Evolutionary conservation across 83 land plant genomes (phyloP), one percentile per base, ranked within the genome.

Genomic region (Diphasiastrum complanatum): DNA sequence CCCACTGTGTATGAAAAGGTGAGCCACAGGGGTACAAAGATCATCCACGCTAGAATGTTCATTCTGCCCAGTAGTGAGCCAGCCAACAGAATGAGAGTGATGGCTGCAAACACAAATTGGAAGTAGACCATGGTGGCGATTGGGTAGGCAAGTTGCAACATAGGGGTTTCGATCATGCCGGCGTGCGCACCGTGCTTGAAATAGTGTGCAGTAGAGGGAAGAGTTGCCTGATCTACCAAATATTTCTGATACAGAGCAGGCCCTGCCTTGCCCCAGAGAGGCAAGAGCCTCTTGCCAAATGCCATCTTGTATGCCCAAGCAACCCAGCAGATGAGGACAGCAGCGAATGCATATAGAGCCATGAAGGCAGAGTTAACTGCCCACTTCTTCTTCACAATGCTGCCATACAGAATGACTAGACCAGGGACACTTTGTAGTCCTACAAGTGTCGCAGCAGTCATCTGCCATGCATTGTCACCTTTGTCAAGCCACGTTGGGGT

Each of bases 281-380:
- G 1, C 1, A 41, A 41, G n/a, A 41, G 45, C n/a, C n/a, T 14
- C 45, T 41, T 18, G 18, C 45, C 45, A 41, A 41, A 41, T 41
- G 45, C 45, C 45, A 41, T 41, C 8, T 38, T 38, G 18, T 41
- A 41, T 14, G 45, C 45, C 45, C 45, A 41, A 14, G 45, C n/a
- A 41, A 41, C 45, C 45, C 45, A 41, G 18, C 45, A 41, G 12
- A 41, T 41, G 45, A 41, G 45, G n/a, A 41, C 45, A 14, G 45
- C 45, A 14, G 45, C 45, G 18, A 41, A 41, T 41, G 45, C 45
- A 41, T 41, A 41, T 0, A 41, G 45, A 1, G 45, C 45, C 0
- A 41, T 41, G 18, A 41, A 41, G 12, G 45, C 45, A 41, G 45
- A 41, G n/a, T n/a, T n/a, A n/a, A n/a, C n/a, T n/a, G n/a, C n/a